Evolutionary conservation across 495 filamentous ascomycete species (phyloP).

Genomic region (Annulohypoxylon bovei): DNA sequence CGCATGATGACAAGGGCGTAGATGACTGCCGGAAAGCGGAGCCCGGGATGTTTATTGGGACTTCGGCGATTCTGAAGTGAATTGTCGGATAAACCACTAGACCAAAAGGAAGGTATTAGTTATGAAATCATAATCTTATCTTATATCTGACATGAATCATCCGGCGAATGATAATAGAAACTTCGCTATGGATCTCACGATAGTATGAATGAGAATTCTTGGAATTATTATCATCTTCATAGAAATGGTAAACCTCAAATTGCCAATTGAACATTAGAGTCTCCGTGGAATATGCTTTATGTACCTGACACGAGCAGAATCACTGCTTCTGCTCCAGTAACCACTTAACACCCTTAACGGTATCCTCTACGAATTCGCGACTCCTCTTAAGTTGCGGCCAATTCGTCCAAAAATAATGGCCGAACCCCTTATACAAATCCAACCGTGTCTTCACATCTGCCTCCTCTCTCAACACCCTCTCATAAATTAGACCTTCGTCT

Average conservation of each 20-base stretch:
- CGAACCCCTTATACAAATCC: conserved; percentile 56
- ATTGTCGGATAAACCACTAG: background rate
- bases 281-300: background rate
- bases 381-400: conserved; percentile 38
- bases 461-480: conserved; percentile 50
- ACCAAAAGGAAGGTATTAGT: too few species aligned
- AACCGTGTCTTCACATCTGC: conserved; percentile 46
- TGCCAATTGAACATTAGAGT: background rate
- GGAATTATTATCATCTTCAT: background rate
- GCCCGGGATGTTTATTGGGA: background rate
- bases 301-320: background rate
- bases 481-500: conserved; percentile 56
- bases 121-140: too few species aligned
- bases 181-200: background rate
- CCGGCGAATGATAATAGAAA: background rate
- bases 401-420: conserved; percentile 56
- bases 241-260: background rate
- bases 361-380: conserved; percentile 40
- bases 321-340: conserved; percentile 34
- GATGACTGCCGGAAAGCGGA: conserved; percentile 36
- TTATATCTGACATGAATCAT: too few species aligned
- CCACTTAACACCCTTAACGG: conserved; percentile 36
- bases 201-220: background rate
- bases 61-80: background rate
- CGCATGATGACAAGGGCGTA: conserved; percentile 31